phyloP scores from a whole-genome alignment of 495 filamentous ascomycete species.

The Saxophila tyrrhenica region DNA sequence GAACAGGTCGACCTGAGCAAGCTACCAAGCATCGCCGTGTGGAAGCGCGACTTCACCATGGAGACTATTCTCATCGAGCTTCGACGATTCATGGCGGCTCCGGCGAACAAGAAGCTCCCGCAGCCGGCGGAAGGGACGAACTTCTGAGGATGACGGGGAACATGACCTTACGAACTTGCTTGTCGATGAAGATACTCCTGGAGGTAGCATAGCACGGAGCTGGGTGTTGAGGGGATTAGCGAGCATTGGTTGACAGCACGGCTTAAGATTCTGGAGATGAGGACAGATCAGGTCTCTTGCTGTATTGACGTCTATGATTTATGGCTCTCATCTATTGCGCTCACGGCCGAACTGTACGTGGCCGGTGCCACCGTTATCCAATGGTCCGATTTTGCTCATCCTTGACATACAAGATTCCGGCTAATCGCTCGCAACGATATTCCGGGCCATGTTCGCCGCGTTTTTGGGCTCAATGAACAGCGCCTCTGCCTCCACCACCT shows the following conservation, averaged over 20 bases:
- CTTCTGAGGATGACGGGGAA: slow-evolving; percentile 3
- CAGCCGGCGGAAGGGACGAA: slow-evolving; percentile 82
- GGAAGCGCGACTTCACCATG: slow-evolving; percentile 85
- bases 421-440: neutral
- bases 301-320: neutral
- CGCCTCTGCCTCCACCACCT: slow-evolving; percentile 68
- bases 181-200: neutral
- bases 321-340: neutral
- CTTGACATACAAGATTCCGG: neutral
- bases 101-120: slow-evolving; percentile 84
- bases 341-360: too few relatives aligned
- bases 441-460: slow-evolving; percentile 47
- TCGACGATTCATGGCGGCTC: slow-evolving; percentile 89
- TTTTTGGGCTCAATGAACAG: slow-evolving; percentile 84
- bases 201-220: neutral
- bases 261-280: too few relatives aligned
- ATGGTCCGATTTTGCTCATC: neutral
- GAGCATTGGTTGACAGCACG: neutral
- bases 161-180: too few relatives aligned
- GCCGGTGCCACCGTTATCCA: too few relatives aligned
- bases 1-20: slow-evolving; percentile 70
- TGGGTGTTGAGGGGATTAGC: neutral
- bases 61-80: slow-evolving; percentile 88
- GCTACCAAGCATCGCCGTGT: slow-evolving; percentile 71
- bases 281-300: too few relatives aligned